phyloP scores from a whole-genome alignment of 495 filamentous ascomycete genomes.

The Aspergillus carlsbadensis region DNA sequence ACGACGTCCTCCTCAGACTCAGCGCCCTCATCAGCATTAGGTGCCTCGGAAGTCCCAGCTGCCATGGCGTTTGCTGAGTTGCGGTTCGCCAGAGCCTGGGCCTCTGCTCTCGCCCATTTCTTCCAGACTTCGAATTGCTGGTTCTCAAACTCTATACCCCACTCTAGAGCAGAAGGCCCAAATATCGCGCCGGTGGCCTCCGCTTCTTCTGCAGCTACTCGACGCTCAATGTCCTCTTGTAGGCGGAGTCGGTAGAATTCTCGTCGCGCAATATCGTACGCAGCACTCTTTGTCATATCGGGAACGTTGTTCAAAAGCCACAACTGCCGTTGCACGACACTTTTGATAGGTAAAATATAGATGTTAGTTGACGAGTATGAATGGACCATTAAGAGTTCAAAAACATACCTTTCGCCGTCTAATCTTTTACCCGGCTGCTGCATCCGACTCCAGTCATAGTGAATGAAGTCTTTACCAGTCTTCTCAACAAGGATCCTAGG shows the following conservation, averaged over 20 bases:
- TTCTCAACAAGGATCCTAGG: conserved; percentile 82
- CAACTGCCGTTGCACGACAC: conserved; percentile 90
- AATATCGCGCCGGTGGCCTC: conserved; percentile 82
- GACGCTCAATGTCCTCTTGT: conserved; percentile 75
- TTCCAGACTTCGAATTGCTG: conserved; percentile 76
- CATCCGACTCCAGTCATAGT: conserved; percentile 79
- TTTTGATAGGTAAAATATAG: conserved; percentile 30
- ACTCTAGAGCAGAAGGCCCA: conserved; percentile 66
- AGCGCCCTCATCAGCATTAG: background rate
- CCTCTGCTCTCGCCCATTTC: conserved; percentile 65
- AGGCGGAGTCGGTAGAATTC: conserved; percentile 89
- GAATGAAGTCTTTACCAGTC: conserved; percentile 75
- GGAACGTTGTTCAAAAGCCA: conserved; percentile 71
- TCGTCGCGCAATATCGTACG: conserved; percentile 85
- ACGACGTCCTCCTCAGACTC: background rate
- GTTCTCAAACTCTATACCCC: conserved; percentile 83
- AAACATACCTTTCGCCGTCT: conserved; percentile 78
- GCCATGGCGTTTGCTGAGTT: conserved; percentile 12
- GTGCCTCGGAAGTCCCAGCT: too few relatives aligned
- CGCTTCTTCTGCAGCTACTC: conserved; percentile 88
- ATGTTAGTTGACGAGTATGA: conserved; percentile 18
- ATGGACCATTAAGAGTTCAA: background rate
- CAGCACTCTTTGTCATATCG: conserved; percentile 56
- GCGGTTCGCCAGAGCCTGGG: conserved; percentile 32
- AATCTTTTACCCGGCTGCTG: conserved; percentile 74